phyloP scores from a whole-genome alignment of 2,329 filamentous ascomycete species.

The Pseudocercospora musae region DNA sequence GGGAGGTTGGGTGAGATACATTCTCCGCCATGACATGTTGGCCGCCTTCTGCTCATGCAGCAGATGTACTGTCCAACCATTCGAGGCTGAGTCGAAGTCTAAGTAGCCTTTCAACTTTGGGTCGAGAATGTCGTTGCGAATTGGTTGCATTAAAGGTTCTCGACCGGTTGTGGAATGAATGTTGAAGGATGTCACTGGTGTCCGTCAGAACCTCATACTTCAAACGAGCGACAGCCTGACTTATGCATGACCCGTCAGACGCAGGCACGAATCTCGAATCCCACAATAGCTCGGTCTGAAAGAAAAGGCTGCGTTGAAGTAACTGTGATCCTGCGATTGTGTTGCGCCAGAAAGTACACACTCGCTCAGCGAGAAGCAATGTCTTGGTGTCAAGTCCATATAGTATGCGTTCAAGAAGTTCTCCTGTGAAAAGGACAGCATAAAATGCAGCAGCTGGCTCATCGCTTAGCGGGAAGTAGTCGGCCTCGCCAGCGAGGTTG shows the following conservation, averaged over 20 bases:
- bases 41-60: not conserved
- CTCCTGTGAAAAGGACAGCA: not conserved
- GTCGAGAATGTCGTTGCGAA: not conserved
- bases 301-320: constrained; percentile 4
- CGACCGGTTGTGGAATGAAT: not conserved
- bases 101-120: not conserved
- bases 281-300: not conserved
- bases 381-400: constrained; percentile 1
- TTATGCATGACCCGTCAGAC: not conserved
- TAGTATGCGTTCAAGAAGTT: constrained; percentile 6
- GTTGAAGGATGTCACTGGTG: not conserved
- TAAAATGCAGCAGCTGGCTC: not conserved
- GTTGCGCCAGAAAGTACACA: not conserved
- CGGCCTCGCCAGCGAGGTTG: not conserved
- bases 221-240: not conserved
- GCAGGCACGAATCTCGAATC: not conserved
- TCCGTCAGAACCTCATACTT: not conserved
- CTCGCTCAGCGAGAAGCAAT: constrained; percentile 4
- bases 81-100: not conserved
- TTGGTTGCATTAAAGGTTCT: not conserved
- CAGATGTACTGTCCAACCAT: not conserved
- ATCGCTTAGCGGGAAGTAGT: not conserved
- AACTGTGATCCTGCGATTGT: not conserved
- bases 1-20: constrained; percentile 5
- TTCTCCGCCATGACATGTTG: constrained; percentile 1